Conservation (phyloP, 257 asterid species). For the Capsicum pubescens region DNA sequence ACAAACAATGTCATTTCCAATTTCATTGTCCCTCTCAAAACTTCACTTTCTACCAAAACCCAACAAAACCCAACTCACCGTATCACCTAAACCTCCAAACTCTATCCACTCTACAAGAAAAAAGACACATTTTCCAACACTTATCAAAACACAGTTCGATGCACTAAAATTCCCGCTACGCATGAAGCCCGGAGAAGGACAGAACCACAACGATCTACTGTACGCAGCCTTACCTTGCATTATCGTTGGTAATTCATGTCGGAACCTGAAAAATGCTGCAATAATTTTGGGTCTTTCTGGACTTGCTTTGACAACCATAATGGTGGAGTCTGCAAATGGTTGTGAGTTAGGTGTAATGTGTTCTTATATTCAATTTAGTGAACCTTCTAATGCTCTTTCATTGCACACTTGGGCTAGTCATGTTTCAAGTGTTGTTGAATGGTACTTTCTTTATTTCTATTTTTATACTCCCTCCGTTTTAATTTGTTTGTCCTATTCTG, state of each 20-base stretch:
- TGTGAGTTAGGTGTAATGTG: slow-evolving; percentile 49
- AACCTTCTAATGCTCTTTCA: slow-evolving; percentile 94
- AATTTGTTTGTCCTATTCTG: too few relatives aligned
- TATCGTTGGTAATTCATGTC: slow-evolving; percentile 17
- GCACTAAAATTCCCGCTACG: too few relatives aligned
- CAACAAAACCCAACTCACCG: slow-evolving; percentile 30
- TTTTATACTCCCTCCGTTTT: too few relatives aligned
- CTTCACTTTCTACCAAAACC: slow-evolving; percentile 37
- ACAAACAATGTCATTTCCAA: slow-evolving; percentile 41
- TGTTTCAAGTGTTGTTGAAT: slow-evolving; percentile 95
- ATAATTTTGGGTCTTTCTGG: slow-evolving; percentile 67
- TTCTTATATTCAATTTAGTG: slow-evolving; percentile 50
- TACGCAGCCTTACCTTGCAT: background rate
- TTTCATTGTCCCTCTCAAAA: slow-evolving; percentile 39
- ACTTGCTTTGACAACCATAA: slow-evolving; percentile 53
- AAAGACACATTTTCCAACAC: slow-evolving; percentile 34
- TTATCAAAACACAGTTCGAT: background rate
- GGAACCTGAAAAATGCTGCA: slow-evolving; percentile 39
- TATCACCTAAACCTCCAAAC: slow-evolving; percentile 30
- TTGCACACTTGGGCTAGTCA: slow-evolving; percentile 96
- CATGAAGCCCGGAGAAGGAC: too few relatives aligned
- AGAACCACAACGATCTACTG: too few relatives aligned
- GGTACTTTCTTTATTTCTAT: slow-evolving; percentile 46
- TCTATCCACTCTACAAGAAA: slow-evolving; percentile 33
- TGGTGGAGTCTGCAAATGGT: slow-evolving; percentile 58